phyloP scores from a whole-genome alignment of 2,329 filamentous ascomycete genomes.

The Aureobasidium sp. region DNA sequence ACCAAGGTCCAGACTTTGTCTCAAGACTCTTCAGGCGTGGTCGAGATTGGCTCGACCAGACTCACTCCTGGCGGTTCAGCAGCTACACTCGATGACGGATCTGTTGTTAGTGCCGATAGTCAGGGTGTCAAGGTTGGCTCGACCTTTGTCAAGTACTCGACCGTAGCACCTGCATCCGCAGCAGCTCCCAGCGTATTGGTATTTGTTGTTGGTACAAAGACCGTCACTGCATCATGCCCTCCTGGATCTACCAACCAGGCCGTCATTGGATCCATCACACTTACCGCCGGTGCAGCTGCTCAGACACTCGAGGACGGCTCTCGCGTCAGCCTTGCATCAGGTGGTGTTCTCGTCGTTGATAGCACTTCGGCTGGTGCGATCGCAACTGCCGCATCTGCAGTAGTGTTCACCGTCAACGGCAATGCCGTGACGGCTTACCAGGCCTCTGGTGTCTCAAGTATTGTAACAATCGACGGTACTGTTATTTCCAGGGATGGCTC shows the following conservation, averaged over 20 bases:
- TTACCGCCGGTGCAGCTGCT: constrained; percentile 16
- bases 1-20: constrained; percentile 13
- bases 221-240: constrained; percentile 16
- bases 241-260: constrained; percentile 3
- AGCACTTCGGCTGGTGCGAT: background rate
- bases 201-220: constrained; percentile 17
- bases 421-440: constrained; percentile 18
- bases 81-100: constrained; percentile 19
- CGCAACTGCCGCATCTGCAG: background rate
- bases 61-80: constrained; percentile 17
- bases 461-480: constrained; percentile 18
- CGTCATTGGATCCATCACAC: constrained; percentile 19
- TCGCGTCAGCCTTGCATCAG: constrained; percentile 17
- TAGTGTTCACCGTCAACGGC: constrained; percentile 18
- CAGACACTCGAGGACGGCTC: constrained; percentile 20
- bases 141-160: background rate
- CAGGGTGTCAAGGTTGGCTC: constrained; percentile 9
- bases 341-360: constrained; percentile 15
- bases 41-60: constrained; percentile 19
- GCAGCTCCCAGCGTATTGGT: constrained; percentile 12
- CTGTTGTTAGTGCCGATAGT: constrained; percentile 17
- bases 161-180: background rate
- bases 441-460: background rate
- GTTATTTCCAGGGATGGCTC: constrained; percentile 18
- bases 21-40: constrained; percentile 3